Base-by-base conservation (phyloP, 2,329 filamentous ascomycete genomes). In the Onygenales sp. region DNA sequence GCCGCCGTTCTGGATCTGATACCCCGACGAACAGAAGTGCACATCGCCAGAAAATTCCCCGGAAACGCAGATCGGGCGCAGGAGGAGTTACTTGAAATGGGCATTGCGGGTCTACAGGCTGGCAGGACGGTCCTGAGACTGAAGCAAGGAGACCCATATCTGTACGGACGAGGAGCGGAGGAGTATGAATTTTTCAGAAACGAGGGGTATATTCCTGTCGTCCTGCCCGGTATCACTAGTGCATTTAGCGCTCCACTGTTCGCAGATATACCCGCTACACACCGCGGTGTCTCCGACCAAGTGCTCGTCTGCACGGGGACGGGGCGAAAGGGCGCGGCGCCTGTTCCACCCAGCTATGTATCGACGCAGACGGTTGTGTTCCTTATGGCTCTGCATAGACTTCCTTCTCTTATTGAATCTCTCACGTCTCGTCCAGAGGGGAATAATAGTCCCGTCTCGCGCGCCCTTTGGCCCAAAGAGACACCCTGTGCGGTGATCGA, bases 221-320 rank as follows among this genome's bases (percentile, higher is more conserved):
- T 98, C 0, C 75, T 98, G 2, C 93, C 93, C 0, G 93, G 93
- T 1, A 86, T 98, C 43, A 97, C 93, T 0, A 91, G 86, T 62
- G 89, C 92, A 1, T 75, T 98, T 39, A 86, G 82, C 54, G 93
- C 90, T 8, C 89, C 92, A 0, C 76, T 98, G 2, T 95, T 97
- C 66, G 91, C 91, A 0, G 83, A 79, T 6, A 88, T 98, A 35
- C 92, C 93, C 1, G 78, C 86, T 0, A 98, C 93, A 1, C 92
- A 97, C 72, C 80, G 93, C 5, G 87, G 87, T 44, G 87, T 95
- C 0, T 86, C 89, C 3, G 93, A 98, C 64, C 91, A 97, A 69
- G 85, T 98, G 0, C 78, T 98, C 31, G 81, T 98, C n/a, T 97
- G 93, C 72, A 98, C 93, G 0, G 93, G 93, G 0, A 98, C 93